These are phyloP conservation scores for Zymoseptoria tritici DNA, from an alignment of 2,329 filamentous ascomycete species.

Conservation along the genomic window DNA sequence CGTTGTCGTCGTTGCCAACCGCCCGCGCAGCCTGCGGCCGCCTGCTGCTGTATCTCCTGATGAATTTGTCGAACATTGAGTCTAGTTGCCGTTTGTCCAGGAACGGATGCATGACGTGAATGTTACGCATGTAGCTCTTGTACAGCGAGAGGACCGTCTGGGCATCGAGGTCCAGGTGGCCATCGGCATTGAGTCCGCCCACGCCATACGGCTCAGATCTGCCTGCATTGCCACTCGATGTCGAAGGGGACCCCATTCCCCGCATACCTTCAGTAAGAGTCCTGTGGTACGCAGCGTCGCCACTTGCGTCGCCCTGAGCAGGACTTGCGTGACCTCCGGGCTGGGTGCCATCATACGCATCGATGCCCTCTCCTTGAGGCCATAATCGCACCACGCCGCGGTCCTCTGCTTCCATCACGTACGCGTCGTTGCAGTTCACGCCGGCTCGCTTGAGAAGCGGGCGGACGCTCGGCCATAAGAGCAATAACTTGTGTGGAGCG, in stretches of 20 bases:
- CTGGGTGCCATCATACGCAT: slow-evolving; percentile 30
- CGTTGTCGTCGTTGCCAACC: slow-evolving; percentile 8
- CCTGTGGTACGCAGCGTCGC: slow-evolving; percentile 25
- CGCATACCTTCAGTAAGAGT: no score
- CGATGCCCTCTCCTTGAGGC: slow-evolving; percentile 33
- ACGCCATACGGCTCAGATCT: no score
- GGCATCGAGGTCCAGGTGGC: slow-evolving; percentile 47
- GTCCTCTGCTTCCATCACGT: slow-evolving; percentile 32
- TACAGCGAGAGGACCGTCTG: slow-evolving; percentile 45
- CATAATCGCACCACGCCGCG: slow-evolving; percentile 30
- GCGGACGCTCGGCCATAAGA: slow-evolving; percentile 48
- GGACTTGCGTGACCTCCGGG: slow-evolving; percentile 32
- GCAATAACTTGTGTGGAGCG: slow-evolving; percentile 73
- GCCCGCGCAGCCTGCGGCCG: no score
- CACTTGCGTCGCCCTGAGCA: slow-evolving; percentile 32
- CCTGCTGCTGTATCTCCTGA: slow-evolving; percentile 38
- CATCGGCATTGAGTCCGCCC: slow-evolving; percentile 46
- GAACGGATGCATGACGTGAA: slow-evolving; percentile 59
- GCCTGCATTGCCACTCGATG: no score
- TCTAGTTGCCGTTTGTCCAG: slow-evolving; percentile 48
- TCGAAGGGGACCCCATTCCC: no score
- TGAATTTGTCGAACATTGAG: slow-evolving; percentile 46
- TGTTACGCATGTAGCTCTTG: slow-evolving; percentile 50
- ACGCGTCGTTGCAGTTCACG: slow-evolving; percentile 27
- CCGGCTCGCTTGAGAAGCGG: slow-evolving; percentile 26